Percentiles rank a stretch among this genome's conserved stretches.
phyloP scores from a whole-genome alignment of 2,329 filamentous ascomycete species.

The Fusarium stilboides region DNA sequence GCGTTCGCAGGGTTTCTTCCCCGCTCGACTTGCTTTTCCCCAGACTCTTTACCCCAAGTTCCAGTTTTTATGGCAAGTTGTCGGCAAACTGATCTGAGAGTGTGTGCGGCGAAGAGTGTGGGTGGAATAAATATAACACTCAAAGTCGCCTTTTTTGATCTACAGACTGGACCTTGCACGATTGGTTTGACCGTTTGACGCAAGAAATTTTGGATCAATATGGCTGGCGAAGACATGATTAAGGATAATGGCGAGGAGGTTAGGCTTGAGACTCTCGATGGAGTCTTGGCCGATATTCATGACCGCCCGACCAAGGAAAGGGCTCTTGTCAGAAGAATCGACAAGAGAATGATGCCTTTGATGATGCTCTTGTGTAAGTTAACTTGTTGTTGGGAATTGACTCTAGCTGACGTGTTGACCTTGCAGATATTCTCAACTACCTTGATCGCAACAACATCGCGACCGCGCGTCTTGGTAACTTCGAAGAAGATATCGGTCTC shows the following conservation, averaged over 20 bases:
- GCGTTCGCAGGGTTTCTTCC: constrained; percentile 9
- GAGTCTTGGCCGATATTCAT: background rate
- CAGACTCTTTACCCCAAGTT: background rate
- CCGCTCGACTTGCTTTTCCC: constrained; percentile 17
- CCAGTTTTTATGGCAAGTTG: constrained; percentile 2
- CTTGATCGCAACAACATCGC: constrained; percentile 34
- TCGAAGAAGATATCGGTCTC: constrained; percentile 29
- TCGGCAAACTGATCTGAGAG: background rate
- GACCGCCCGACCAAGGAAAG: constrained; percentile 12
- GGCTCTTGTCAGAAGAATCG: constrained; percentile 10
- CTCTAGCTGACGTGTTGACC: background rate
- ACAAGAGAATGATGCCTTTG: constrained; percentile 29
- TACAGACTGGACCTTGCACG: too few species aligned
- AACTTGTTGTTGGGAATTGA: accelerated
- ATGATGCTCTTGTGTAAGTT: constrained; percentile 22
- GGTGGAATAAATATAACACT: background rate
- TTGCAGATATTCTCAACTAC: constrained; percentile 15
- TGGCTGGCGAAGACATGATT: constrained; percentile 10
- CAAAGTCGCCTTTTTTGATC: background rate
- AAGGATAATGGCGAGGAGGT: constrained; percentile 4
- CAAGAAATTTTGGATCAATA: background rate
- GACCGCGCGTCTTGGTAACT: constrained; percentile 23
- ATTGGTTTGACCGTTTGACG: too few species aligned
- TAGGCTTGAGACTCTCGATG: constrained; percentile 13
- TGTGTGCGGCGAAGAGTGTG: background rate